Base-by-base conservation (phyloP, 495 filamentous ascomycete genomes). In the Penicillium atrosanguineum region DNA sequence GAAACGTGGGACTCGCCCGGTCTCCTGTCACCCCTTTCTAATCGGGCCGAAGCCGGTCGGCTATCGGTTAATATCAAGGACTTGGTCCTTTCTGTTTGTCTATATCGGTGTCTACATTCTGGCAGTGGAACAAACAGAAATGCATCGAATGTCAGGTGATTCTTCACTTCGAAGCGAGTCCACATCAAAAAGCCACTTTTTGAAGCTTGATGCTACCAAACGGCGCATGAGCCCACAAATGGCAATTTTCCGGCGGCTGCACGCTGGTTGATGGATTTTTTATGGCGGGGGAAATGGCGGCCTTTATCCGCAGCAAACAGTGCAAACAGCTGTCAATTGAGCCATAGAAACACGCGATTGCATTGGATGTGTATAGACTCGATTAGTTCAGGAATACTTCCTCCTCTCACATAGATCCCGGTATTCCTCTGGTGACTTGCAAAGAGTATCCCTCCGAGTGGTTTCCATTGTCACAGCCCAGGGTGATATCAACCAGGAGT, bases 181-280 rank as follows among this genome's bases (percentile, higher is more conserved):
- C 39, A 23, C 39, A 44, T 34, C 26, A 29, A 16, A 29, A 16
- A 12, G 34, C 36, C 40, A 44, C 26, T 23, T 48, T 48, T 56
- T 44, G 52, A 46, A 46, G 49, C 52, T 23, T 23, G 23, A 23
- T 23, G 23, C 55, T 52, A 53, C 38, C 7, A 42, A 6, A 21
- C 39, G 34, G 28, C 23, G 23, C 23, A 23, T n/a, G 34, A 26
- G 43, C 16, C 57, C 61, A 31, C 47, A 59, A 65, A 48, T 43
- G 63, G 69, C 21, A 72, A 72, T 67, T 72, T 56, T 69, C 69
- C 69, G 69, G 69, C 51, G 69, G 69, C 48, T 56, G 37, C 50
- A 19, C 38, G 16, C 46, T 50, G 46, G 46, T 55, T 55, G 53
- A 42, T 56, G 46, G 45, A 42, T 23, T 51, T 59, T 59, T 59